A percentile compares a stretch with the other conserved stretches of the same genome.
phyloP scores from a whole-genome alignment of 2,329 filamentous ascomycete genomes.

The Epichloe amarillans region DNA sequence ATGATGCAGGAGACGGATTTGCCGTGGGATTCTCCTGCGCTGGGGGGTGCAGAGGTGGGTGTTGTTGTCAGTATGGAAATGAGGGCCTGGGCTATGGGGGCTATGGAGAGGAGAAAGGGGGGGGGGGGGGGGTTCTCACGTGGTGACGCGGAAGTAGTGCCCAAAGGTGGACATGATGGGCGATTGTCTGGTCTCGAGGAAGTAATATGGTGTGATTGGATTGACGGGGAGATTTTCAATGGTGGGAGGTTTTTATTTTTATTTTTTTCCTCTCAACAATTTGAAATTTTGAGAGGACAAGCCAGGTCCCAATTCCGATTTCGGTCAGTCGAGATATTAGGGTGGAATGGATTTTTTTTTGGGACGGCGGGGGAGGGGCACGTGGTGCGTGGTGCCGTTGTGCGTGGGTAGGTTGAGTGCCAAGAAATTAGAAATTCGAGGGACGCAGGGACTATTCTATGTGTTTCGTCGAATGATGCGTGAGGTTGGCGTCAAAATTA shows the following conservation, averaged over 20 bases:
- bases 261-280: background rate
- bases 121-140: constrained; percentile 32
- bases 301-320: background rate
- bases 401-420: background rate
- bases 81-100: too few species aligned
- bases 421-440: too few species aligned
- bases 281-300: background rate
- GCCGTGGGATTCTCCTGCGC: constrained; percentile 62
- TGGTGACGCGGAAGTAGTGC: constrained; percentile 67
- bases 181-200: background rate
- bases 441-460: too few species aligned
- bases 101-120: background rate
- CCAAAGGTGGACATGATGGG: constrained; percentile 77
- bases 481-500: too few species aligned
- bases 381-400: background rate
- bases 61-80: background rate
- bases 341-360: background rate
- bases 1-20: constrained; percentile 89
- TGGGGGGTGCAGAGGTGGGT: constrained; percentile 9
- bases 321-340: background rate
- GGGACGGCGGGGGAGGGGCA: background rate
- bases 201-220: background rate
- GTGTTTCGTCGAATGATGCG: too few species aligned
- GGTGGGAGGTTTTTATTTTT: background rate
- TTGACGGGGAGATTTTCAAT: background rate